Percentiles rank a stretch among this genome's conserved stretches.
These are phyloP conservation scores for Aureobasidium mangrovei DNA, from an alignment of 2,329 filamentous ascomycete genomes.

Conservation along the genomic window DNA sequence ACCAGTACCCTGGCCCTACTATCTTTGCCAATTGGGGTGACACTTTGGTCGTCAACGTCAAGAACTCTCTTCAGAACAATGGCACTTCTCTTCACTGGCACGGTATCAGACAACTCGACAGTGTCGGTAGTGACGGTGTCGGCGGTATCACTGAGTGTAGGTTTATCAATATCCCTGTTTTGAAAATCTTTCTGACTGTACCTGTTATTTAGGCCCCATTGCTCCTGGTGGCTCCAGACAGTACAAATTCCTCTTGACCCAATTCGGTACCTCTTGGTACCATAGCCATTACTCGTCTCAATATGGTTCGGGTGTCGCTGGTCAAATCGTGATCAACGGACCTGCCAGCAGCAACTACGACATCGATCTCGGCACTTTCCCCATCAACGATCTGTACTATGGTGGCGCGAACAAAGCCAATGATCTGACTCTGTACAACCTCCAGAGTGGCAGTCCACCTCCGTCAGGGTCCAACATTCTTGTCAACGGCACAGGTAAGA, in stretches of 20 bases:
- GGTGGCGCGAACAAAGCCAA: slow-evolving; percentile 23
- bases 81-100: slow-evolving; percentile 55
- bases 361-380: slow-evolving; percentile 24
- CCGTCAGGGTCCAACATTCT: slow-evolving; percentile 38
- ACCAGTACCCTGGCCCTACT: slow-evolving; percentile 56
- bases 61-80: slow-evolving; percentile 44
- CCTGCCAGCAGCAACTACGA: slow-evolving; percentile 36
- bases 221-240: slow-evolving; percentile 43
- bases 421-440: slow-evolving; percentile 24
- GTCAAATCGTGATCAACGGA: slow-evolving; percentile 34
- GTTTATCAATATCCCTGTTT: no score
- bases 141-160: slow-evolving; percentile 35
- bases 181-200: no score
- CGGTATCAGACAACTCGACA: slow-evolving; percentile 49
- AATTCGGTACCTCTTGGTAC: slow-evolving; percentile 37
- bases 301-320: slow-evolving; percentile 36
- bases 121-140: slow-evolving; percentile 49
- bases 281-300: slow-evolving; percentile 36
- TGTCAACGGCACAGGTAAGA: slow-evolving; percentile 33
- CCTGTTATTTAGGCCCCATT: slow-evolving; percentile 26
- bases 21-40: slow-evolving; percentile 44
- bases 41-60: slow-evolving; percentile 44
- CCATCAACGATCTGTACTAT: slow-evolving; percentile 26
- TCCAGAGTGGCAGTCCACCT: slow-evolving; percentile 22
- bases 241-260: slow-evolving; percentile 47